Evolutionary conservation across 257 asterid genomes (phyloP), one percentile per base, ranked within the genome.

Genomic region (Henckelia pumila): DNA sequence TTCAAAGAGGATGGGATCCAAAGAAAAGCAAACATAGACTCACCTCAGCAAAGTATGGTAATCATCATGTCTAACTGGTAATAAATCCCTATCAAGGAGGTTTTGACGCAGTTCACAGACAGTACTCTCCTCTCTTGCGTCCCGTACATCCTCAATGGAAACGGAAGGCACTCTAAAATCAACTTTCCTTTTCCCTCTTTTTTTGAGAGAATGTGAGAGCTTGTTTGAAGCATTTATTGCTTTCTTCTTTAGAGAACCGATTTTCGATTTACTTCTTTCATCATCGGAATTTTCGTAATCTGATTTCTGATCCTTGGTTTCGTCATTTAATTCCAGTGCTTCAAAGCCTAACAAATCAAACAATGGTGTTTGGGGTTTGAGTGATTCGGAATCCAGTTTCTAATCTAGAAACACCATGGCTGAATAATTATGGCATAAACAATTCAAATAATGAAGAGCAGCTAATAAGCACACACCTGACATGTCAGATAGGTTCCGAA

Each of bases 151-250:
- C 86, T 83, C 96, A 63, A 93, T 89, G 30, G 94, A 70, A 77
- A 93, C 78, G 2, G 90, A 76, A 74, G 97, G 92, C 69, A 85
- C 90, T 79, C 96, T 85, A 69, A 76, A 90, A 77, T 88, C 97
- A 73, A 90, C 88, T 80, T 90, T 93, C 82, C 87, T 84, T 75
- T 89, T 93, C 76, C 98, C 96, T 77, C 96, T 83, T 77, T 81
- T 89, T 77, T 83, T 93, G 59, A 93, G 82, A 62, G 98, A 86
- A 75, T 90, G 97, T 5, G 97, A 82, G 67, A 93, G 81, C 87
- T 83, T 93, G 84, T 80, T 93, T 55, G 98, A 93, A 57, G 97
- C 97, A 79, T 76, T 76, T 75, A 93, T 60, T 69, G 98, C 98
- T 78, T 82, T 93, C 75, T 88, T 92, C 88, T 81, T 88, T 60